Conservation (phyloP, 2,329 filamentous ascomycete species). For the Sarocladium strictum region DNA sequence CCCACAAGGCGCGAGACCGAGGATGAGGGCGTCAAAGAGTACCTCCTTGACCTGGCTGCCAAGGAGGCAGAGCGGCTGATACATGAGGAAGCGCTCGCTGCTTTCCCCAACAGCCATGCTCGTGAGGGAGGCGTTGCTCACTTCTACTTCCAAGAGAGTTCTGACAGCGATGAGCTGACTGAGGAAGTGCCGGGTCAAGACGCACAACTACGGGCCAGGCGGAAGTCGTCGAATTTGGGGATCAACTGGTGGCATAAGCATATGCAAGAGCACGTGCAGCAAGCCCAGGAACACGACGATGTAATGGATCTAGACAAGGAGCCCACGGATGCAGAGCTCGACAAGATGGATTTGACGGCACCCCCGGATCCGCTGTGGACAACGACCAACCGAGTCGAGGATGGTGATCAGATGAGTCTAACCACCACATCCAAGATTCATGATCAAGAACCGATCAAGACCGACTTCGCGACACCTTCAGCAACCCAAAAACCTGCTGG, state of each 20-base stretch:
- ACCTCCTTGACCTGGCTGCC: conserved; percentile 73
- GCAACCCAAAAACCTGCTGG: conserved; percentile 3
- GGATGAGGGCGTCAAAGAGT: conserved; percentile 69
- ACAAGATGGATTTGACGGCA: conserved; percentile 33
- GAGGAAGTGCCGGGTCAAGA: conserved; percentile 17
- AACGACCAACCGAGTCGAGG: conserved; percentile 25
- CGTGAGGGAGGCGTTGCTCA: conserved; percentile 66
- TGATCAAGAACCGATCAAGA: background rate
- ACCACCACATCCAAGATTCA: background rate
- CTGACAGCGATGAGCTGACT: conserved; percentile 46
- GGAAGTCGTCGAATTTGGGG: conserved; percentile 57
- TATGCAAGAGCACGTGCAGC: conserved; percentile 72
- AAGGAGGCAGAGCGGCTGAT: conserved; percentile 75
- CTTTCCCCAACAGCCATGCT: conserved; percentile 67
- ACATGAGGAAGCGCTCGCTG: conserved; percentile 68
- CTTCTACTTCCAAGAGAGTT: conserved; percentile 61
- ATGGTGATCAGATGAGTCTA: conserved; percentile 21
- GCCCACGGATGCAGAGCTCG: conserved; percentile 33
- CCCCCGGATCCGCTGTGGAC: conserved; percentile 37
- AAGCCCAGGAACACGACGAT: conserved; percentile 32
- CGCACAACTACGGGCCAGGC: conserved; percentile 28
- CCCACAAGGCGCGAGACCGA: conserved; percentile 58
- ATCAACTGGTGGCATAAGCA: conserved; percentile 71
- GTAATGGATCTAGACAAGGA: conserved; percentile 19
- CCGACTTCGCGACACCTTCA: background rate